phyloP scores from a whole-genome alignment of 768 basidiomycete species.

The Pholiota microspora region DNA sequence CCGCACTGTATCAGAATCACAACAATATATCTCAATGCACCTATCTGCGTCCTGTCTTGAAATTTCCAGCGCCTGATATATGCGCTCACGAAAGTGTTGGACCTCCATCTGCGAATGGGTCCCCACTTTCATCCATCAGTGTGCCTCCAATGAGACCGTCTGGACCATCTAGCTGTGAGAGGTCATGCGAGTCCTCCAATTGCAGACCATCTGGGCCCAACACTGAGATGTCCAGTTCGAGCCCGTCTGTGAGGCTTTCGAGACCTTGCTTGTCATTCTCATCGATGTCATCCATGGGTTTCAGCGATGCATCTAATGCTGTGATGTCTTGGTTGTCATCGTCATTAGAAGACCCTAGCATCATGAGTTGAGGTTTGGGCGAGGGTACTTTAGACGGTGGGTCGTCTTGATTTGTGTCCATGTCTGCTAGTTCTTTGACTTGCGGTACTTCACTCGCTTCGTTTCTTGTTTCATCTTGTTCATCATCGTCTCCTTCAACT shows the following conservation, averaged over 20 bases:
- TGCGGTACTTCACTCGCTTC: conserved; percentile 30
- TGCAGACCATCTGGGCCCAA: conserved; percentile 66
- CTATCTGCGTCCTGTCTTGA: conserved; percentile 7
- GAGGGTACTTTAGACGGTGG: conserved; percentile 60
- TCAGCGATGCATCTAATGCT: conserved; percentile 46
- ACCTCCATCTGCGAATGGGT: conserved; percentile 51
- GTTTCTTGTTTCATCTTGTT: conserved; percentile 59
- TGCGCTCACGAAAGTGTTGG: conserved; percentile 5
- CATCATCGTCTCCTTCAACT: conserved; percentile 74
- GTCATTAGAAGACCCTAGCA: conserved; percentile 49
- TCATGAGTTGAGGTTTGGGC: conserved; percentile 59
- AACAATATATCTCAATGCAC: background rate
- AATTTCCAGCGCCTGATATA: background rate
- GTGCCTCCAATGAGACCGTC: conserved; percentile 58
- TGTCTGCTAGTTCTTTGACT: conserved; percentile 30
- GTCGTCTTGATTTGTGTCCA: conserved; percentile 39
- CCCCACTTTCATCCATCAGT: conserved; percentile 55
- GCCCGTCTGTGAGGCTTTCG: conserved; percentile 33
- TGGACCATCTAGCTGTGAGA: conserved; percentile 53
- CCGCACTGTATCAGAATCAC: background rate
- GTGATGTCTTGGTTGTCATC: conserved; percentile 28
- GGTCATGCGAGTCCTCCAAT: conserved; percentile 49
- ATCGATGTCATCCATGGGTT: conserved; percentile 41
- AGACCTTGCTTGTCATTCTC: conserved; percentile 36
- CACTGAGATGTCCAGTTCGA: conserved; percentile 59